A percentile compares a stretch with the other conserved stretches of the same genome.
Evolutionary conservation across 768 basidiomycete genomes (phyloP).

Genomic region (Tylopilus rubrobrunneus): DNA sequence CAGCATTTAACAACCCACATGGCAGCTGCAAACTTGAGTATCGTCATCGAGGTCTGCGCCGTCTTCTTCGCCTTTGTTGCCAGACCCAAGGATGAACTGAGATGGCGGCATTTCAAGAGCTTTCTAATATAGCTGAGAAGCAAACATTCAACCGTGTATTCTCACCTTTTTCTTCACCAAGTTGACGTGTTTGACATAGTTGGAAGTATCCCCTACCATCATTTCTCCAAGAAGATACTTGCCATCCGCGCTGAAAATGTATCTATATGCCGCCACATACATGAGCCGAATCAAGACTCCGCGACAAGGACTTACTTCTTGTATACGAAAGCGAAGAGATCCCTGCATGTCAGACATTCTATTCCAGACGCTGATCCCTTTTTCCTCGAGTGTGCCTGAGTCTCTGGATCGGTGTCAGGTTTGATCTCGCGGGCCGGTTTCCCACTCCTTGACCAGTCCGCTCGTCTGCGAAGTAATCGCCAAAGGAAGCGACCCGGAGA

Average conservation of each 20-base stretch:
- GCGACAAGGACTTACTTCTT: constrained; percentile 44
- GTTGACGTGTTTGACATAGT: constrained; percentile 66
- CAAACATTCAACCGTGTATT: background rate
- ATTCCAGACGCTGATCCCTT: background rate
- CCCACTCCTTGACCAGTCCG: constrained; percentile 17
- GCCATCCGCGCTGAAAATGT: constrained; percentile 68
- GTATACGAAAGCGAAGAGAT: constrained; percentile 68
- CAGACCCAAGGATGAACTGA: constrained; percentile 59
- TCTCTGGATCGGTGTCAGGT: constrained; percentile 21
- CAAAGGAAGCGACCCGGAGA: constrained; percentile 57
- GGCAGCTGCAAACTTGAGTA: constrained; percentile 68
- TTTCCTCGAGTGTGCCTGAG: background rate
- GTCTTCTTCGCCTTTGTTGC: constrained; percentile 47
- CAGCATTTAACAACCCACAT: constrained; percentile 35
- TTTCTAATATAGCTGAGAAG: constrained; percentile 41
- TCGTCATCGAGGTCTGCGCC: constrained; percentile 70
- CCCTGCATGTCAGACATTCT: constrained; percentile 59
- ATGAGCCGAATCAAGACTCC: background rate
- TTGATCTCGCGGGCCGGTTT: constrained; percentile 1
- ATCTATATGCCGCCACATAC: constrained; percentile 28
- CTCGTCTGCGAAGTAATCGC: constrained; percentile 68
- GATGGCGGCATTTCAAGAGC: constrained; percentile 59
- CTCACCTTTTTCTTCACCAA: constrained; percentile 63
- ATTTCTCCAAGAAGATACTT: constrained; percentile 71
- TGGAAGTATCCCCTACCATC: constrained; percentile 73